Evolutionary conservation across 148 eudicot species (phyloP), one percentile per base, ranked within the genome.

Genomic region (Camellia japonica): DNA sequence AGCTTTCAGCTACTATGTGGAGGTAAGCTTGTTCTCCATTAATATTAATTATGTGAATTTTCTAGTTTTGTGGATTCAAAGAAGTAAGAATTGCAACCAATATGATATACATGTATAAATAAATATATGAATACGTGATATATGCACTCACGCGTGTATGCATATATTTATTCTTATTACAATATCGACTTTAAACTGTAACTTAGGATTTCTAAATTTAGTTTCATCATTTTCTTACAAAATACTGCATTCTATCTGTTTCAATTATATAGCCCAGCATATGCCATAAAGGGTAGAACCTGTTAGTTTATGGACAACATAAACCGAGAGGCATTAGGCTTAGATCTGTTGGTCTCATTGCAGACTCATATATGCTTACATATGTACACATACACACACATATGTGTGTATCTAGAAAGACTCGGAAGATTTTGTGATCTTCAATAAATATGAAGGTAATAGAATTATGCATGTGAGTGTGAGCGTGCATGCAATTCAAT

Each of bases 1-100:
- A 51, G 89, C 98, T 79, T 96, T 96, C 89, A 96, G 99, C 88
- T 96, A 88, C 84, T 96, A 91, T 87, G 97, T 96, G 80, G 99
- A 96, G 99, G 99, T 93, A 85, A 79, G 19, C 9, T 78, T 62
- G 54, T 76, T 52, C 61, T 64, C 19, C 30, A 71, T 47, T 15
- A 71, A 62, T 60, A 63, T 54, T 67, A 76, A 19, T 58, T 8
- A 7, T 46, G 30, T 30, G 73, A 78, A 42, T 59, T 44, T 73
- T 59, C 42, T 79, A 10, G 19, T 67, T 64, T 68, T 0, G 67
- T 73, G 60, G 51, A 73, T 23, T 74, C 56, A 60, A 64, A 55
- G 43, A 47, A 49, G 38, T 15, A 16, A 41, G 0, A 30, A 54
- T 78, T 67, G 10, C 64, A 41, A 41, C 12, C 16, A 54, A 49